Evolutionary conservation across 768 basidiomycete genomes (phyloP).

Genomic region (Mycena belliarum): DNA sequence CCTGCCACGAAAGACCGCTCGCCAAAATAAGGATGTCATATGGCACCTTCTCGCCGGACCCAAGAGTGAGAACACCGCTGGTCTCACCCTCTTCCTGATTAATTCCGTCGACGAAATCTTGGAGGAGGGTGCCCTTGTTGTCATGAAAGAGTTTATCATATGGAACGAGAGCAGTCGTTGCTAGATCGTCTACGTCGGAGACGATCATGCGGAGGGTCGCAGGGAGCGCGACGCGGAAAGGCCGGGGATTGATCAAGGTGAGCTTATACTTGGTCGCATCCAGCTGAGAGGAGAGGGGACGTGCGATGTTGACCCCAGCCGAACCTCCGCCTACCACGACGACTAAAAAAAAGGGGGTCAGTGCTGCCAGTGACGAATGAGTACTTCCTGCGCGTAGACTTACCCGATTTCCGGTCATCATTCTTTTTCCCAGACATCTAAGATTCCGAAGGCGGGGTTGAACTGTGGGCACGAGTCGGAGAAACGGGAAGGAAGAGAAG

Average conservation of each 20-base stretch:
- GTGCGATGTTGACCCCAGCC: slow-evolving; percentile 48
- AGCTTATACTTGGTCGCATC: slow-evolving; percentile 49
- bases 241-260: slow-evolving; percentile 53
- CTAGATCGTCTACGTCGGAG: slow-evolving; percentile 36
- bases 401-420: slow-evolving; percentile 16
- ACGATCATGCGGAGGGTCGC: slow-evolving; percentile 56
- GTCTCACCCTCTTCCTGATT: slow-evolving; percentile 26
- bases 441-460: too few species aligned
- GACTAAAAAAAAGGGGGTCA: slow-evolving; percentile 20
- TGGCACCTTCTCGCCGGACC: slow-evolving; percentile 46
- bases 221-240: slow-evolving; percentile 52
- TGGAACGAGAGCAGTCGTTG: slow-evolving; percentile 48
- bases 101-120: slow-evolving; percentile 35
- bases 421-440: slow-evolving; percentile 15
- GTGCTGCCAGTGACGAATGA: too few species aligned
- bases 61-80: slow-evolving; percentile 50
- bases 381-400: too few species aligned
- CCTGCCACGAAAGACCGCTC: slow-evolving; percentile 57
- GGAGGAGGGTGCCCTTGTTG: slow-evolving; percentile 48
- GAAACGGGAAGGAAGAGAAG: too few species aligned
- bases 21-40: slow-evolving; percentile 63
- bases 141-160: slow-evolving; percentile 50
- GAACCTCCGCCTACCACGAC: slow-evolving; percentile 62
- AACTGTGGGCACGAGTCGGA: too few species aligned
- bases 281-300: slow-evolving; percentile 48